Base-by-base conservation (phyloP, 2,329 filamentous ascomycete species). In the Colletotrichum liaoningense region DNA sequence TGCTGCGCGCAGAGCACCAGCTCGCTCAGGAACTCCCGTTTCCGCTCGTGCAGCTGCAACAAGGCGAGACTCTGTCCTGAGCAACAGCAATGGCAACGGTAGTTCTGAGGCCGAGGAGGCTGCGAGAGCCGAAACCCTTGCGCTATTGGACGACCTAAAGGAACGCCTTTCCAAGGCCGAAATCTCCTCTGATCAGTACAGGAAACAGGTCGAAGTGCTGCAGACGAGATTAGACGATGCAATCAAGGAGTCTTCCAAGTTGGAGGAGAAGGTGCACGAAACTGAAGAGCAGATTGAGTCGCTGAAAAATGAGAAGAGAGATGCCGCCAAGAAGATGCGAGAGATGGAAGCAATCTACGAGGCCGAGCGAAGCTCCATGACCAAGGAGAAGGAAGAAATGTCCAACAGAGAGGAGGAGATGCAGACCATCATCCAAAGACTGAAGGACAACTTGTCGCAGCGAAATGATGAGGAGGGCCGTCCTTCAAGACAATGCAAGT, bases 261-360 rank as follows among this genome's bases (percentile, higher is more conserved):
- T 98, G 46, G 97, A 99, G 82, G 96, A 98, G 81, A 92, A 91
- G 75, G 88, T 93, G 58, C 95, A 98, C 81, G 95, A 98, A 83
- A 92, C 91, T 79, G 95, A 97, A 74, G 94, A 96, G 82, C 92
- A 93, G 79, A 90, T 96, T 72, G 95, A 98, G 82, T 86, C 89
- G 8, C 87, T 98, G 67, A 91, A 92, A 79, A 95, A 94, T 78
- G 94, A 97, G 79, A 95, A 97, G 84, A 91, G 94, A 78, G 95
- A 98, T 77, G 88, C 93, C 68, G 90, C 92, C 35, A 91, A 95
- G 75, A 93, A 97, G 83, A 94, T 94, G 79, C 91, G 96, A 76
- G 97, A 99, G 82, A 92, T 98, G 85, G 95, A 98, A 83, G 92
- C 92, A 76, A 95, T 97, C 76, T 97, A 98, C 82, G 96, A 98